These are phyloP conservation scores for Podospora pseudopauciseta DNA, from an alignment of 495 filamentous ascomycete genomes.

Conservation along the genomic window DNA sequence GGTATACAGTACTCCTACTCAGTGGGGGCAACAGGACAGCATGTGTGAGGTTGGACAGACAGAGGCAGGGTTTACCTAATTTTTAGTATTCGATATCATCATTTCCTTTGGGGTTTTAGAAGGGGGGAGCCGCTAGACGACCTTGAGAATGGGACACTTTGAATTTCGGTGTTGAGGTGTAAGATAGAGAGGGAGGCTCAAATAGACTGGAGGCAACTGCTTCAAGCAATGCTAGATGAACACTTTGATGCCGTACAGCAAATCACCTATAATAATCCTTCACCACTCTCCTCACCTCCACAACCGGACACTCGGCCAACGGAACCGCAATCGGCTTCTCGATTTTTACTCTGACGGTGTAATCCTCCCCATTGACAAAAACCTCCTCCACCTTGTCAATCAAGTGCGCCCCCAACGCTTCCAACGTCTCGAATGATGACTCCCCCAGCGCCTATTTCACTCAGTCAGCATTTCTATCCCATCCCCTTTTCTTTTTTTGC, in stretches of 20 bases:
- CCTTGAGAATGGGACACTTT: no score
- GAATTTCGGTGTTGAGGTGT: background rate
- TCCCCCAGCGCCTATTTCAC: slow-evolving; percentile 47
- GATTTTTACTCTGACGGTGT: slow-evolving; percentile 48
- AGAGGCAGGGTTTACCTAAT: background rate
- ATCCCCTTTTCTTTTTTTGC: background rate
- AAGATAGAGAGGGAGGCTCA: background rate
- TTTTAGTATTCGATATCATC: background rate
- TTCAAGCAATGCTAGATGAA: background rate
- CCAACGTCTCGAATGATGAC: slow-evolving; percentile 61
- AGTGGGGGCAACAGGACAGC: background rate
- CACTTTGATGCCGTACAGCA: background rate
- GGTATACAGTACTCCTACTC: background rate
- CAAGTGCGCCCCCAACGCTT: slow-evolving; percentile 52
- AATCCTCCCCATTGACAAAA: slow-evolving; percentile 17
- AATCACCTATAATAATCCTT: slow-evolving; percentile 6
- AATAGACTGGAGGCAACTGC: background rate
- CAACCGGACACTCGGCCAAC: slow-evolving; percentile 53
- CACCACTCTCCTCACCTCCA: slow-evolving; percentile 41
- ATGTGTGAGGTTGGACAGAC: background rate
- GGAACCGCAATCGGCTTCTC: slow-evolving; percentile 59
- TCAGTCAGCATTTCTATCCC: slow-evolving; percentile 16
- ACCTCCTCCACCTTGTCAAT: slow-evolving; percentile 36
- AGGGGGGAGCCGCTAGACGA: no score
- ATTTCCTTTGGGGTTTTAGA: background rate